These are phyloP conservation scores for Candida sanyaensis DNA, from an alignment of 1,139 yeast species.

Conservation along the genomic window DNA sequence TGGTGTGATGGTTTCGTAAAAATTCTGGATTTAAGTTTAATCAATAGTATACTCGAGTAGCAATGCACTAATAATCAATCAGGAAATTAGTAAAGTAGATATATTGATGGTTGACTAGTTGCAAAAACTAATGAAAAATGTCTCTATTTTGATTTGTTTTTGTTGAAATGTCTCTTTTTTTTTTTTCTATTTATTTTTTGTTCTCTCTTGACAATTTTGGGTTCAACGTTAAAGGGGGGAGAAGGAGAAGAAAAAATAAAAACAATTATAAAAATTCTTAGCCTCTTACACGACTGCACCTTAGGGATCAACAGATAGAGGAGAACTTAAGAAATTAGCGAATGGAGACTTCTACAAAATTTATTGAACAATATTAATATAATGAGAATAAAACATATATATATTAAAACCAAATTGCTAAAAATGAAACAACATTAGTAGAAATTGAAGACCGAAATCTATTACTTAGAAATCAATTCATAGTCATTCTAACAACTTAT, in stretches of 20 bases:
- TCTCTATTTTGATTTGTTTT: not conserved
- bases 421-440: too few species aligned
- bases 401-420: too few species aligned
- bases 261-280: too few species aligned
- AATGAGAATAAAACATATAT: too few species aligned
- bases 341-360: too few species aligned
- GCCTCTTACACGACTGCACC: not conserved
- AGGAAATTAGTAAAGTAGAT: not conserved
- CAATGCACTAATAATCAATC: not conserved
- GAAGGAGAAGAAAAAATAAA: not conserved
- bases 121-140: conserved; percentile 1
- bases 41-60: too few species aligned
- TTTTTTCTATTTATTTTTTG: not conserved
- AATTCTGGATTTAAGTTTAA: not conserved
- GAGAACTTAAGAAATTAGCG: too few species aligned
- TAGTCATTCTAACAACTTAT: too few species aligned
- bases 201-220: not conserved
- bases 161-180: conserved; percentile 1
- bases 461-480: too few species aligned
- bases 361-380: too few species aligned
- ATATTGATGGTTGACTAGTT: not conserved
- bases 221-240: not conserved
- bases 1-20: not conserved
- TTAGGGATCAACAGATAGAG: not conserved
- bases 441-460: too few species aligned